Base-by-base conservation (phyloP, 305 asterid genomes). In the Solanum chacoense region DNA sequence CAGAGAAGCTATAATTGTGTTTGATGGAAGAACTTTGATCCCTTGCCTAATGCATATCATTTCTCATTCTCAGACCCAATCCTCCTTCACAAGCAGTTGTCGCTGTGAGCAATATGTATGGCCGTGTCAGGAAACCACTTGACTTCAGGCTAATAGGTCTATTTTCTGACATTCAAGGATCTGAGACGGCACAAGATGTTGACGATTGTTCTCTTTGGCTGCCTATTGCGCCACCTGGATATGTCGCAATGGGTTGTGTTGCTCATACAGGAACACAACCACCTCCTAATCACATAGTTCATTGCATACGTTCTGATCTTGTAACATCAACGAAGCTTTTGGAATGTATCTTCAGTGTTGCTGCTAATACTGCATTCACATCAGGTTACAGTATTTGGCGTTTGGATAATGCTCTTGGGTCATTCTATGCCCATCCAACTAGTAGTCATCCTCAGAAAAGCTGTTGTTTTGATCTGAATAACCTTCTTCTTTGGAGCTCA, bases 21-120 rank as follows among this genome's bases (percentile, higher is more conserved):
- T 31, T 67, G 35, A 59, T 87, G 42, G 80, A 76, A 87, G 36
- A 76, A 22, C 34, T 12, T 45, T 55, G 38, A 75, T 59, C 31
- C 78, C 10, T 75, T 87, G 74, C 86, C 34, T 87, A 32, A 87
- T 55, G 63, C 55, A 55, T 87, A 55, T 36, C 55, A 3, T 76
- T 16, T 65, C 90, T 86, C 28, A 50, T 91, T 37, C 87, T 88
- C 95, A 98, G 99, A 95, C 98, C 99, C 90, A 96, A 91, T 92
- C 99, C 99, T 90, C 99, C 99, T 84, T 95, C 99, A 84, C 99
- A 98, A 92, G 93, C 98, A 59, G 99, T 96, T 65, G 89, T 98
- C 90, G 96, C 99, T 88, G 98, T 98, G 91, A 95, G 94, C 91
- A 95, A 90, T 92, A 91, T 94, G 87, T 98, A 98, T 91, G 99